Evolutionary conservation across 2,329 filamentous ascomycete species (phyloP).

Genomic region (Epichloe aotearoae): DNA sequence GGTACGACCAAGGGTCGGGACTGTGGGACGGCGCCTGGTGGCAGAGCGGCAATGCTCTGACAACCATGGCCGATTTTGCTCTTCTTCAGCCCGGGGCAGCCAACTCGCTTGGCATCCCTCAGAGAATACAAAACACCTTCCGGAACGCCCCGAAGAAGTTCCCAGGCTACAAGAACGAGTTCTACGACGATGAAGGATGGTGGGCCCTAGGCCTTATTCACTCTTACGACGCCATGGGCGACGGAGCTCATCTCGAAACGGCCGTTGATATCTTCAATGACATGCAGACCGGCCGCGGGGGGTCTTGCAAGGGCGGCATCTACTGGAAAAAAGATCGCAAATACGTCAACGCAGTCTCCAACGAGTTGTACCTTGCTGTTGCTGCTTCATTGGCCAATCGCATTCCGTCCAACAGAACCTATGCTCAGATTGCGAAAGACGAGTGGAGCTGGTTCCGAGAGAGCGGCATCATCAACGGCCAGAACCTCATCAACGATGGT

Average conservation of each 20-base stretch:
- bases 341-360: slow-evolving; percentile 42
- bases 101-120: slow-evolving; percentile 23
- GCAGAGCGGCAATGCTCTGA: slow-evolving; percentile 57
- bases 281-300: slow-evolving; percentile 33
- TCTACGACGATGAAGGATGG: slow-evolving; percentile 49
- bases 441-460: slow-evolving; percentile 39
- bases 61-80: slow-evolving; percentile 44
- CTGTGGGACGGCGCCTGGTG: slow-evolving; percentile 58
- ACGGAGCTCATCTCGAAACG: slow-evolving; percentile 36
- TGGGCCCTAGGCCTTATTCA: slow-evolving; percentile 48
- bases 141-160: slow-evolving; percentile 28
- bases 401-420: slow-evolving; percentile 27
- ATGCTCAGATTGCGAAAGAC: slow-evolving; percentile 33
- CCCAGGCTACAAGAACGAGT: slow-evolving; percentile 34
- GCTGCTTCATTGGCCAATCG: slow-evolving; percentile 41
- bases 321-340: slow-evolving; percentile 41
- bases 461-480: slow-evolving; percentile 37
- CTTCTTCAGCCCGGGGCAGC: slow-evolving; percentile 19
- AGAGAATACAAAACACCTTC: slow-evolving; percentile 31
- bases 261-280: slow-evolving; percentile 42
- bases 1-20: slow-evolving; percentile 46
- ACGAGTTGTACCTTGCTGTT: slow-evolving; percentile 42
- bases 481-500: slow-evolving; percentile 40
- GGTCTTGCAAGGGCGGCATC: slow-evolving; percentile 37
- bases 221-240: slow-evolving; percentile 38